Percentiles rank a stretch among this genome's conserved stretches.
phyloP scores from a whole-genome alignment of 2,329 filamentous ascomycete species.

The Hortaea sp. region DNA sequence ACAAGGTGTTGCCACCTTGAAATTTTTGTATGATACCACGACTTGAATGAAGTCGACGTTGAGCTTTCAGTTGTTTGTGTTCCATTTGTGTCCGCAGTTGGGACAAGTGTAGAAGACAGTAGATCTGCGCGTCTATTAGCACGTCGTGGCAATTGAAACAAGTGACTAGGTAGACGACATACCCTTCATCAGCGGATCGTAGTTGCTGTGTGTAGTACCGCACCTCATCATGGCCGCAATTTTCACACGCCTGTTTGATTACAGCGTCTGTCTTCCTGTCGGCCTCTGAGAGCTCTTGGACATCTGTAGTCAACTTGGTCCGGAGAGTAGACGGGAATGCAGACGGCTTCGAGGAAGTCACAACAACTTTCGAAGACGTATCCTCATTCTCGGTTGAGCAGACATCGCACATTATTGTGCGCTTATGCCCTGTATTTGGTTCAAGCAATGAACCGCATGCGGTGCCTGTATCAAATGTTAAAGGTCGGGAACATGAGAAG shows the following conservation, averaged over 20 bases:
- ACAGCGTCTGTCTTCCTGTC: conserved; percentile 54
- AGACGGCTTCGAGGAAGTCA: conserved; percentile 75
- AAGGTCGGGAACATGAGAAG: background rate
- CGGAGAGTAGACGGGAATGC: conserved; percentile 86
- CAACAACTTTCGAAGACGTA: conserved; percentile 62
- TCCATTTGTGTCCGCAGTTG: conserved; percentile 70
- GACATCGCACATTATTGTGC: conserved; percentile 70
- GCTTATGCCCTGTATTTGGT: conserved; percentile 65
- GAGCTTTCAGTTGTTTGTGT: conserved; percentile 48
- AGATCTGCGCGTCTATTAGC: conserved; percentile 32
- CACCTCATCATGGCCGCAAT: conserved; percentile 74
- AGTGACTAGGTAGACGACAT: background rate
- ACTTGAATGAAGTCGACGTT: too few relatives aligned
- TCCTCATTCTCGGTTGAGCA: conserved; percentile 81
- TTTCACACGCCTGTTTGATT: conserved; percentile 61
- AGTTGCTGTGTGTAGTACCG: conserved; percentile 77
- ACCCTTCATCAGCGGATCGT: conserved; percentile 84
- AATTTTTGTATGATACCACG: background rate
- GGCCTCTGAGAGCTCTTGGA: conserved; percentile 69
- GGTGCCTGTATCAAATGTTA: background rate
- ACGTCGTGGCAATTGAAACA: background rate
- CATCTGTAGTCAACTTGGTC: conserved; percentile 67
- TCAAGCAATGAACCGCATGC: conserved; percentile 72
- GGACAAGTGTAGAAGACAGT: conserved; percentile 79
- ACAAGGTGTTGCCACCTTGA: background rate